A percentile compares a stretch with the other conserved stretches of the same genome.
phyloP scores from a whole-genome alignment of 2,329 filamentous ascomycete species.

The Phialocephala subalpina region DNA sequence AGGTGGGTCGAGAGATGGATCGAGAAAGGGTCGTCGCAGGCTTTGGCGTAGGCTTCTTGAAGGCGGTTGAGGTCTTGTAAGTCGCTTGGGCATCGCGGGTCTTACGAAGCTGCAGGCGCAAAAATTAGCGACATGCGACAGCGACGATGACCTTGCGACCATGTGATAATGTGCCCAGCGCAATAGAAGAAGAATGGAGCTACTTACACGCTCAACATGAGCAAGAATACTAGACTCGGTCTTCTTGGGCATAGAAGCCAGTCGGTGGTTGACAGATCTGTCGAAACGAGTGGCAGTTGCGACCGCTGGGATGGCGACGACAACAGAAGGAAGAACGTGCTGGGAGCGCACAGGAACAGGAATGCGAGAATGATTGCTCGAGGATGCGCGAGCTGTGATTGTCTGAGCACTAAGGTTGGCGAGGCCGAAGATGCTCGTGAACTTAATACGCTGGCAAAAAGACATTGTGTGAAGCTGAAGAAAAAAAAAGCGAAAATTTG shows the following conservation, averaged over 20 bases:
- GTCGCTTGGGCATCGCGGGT: conserved; percentile 13
- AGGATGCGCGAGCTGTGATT: conserved; percentile 19
- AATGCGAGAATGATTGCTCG: conserved; percentile 18
- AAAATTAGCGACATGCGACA: background rate
- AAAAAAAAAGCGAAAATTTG: conserved; percentile 14
- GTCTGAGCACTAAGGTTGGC: conserved; percentile 16
- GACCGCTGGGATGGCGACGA: conserved; percentile 20
- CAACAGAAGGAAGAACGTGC: conserved; percentile 12
- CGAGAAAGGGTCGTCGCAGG: conserved; percentile 6
- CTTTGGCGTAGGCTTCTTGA: conserved; percentile 16
- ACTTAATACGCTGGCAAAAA: conserved; percentile 16
- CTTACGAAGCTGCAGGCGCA: conserved; percentile 25
- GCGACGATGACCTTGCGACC: conserved; percentile 5
- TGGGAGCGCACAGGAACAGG: conserved; percentile 15
- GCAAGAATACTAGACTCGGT: conserved; percentile 20
- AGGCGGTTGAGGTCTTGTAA: conserved; percentile 19
- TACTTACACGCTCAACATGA: conserved; percentile 28
- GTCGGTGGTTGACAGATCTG: conserved; percentile 1
- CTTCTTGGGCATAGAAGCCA: conserved; percentile 22
- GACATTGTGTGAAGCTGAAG: conserved; percentile 20
- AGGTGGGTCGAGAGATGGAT: conserved; percentile 19
- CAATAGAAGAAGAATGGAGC: background rate
- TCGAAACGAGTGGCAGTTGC: conserved; percentile 9
- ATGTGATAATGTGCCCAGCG: background rate
- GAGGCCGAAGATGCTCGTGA: conserved; percentile 3